Conservation (phyloP, 23 red algal species). For the Gracilaria domingensis region DNA sequence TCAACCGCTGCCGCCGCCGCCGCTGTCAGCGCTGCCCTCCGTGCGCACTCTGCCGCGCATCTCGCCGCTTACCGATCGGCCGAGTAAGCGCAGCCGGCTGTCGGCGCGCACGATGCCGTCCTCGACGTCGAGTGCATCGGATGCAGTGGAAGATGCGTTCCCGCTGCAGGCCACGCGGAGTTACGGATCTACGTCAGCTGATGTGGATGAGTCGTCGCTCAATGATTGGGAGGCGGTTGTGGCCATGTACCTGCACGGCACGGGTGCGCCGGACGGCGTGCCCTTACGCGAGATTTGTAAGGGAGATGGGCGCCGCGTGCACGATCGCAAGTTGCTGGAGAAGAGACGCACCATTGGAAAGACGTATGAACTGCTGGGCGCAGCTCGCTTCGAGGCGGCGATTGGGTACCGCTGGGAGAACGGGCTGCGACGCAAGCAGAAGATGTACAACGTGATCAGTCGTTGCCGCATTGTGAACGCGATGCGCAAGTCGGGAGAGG, state of each 20-base stretch:
- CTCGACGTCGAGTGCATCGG: neutral
- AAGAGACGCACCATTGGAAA: conserved; percentile 73
- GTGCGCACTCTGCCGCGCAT: conserved; percentile 1
- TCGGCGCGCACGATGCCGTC: conserved; percentile 25
- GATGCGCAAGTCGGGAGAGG: conserved; percentile 48
- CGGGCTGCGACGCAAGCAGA: conserved; percentile 61
- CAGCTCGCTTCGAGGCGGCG: conserved; percentile 50
- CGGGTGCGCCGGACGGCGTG: conserved; percentile 57
- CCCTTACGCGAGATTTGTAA: conserved; percentile 39
- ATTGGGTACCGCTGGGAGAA: conserved; percentile 65
- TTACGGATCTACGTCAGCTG: conserved; percentile 17
- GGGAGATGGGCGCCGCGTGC: conserved; percentile 57
- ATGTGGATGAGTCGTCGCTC: conserved; percentile 12
- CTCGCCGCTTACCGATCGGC: conserved; percentile 9
- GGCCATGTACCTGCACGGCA: conserved; percentile 59
- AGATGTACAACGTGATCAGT: conserved; percentile 75
- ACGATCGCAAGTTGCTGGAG: conserved; percentile 70
- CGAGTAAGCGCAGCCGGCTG: conserved; percentile 22
- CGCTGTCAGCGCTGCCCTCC: conserved; percentile 4
- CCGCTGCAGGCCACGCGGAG: neutral
- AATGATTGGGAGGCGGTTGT: conserved; percentile 76
- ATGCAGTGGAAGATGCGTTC: neutral
- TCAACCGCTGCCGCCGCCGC: conserved; percentile 15
- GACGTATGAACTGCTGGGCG: conserved; percentile 66
- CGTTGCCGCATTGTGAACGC: conserved; percentile 70